phyloP scores from a whole-genome alignment of 208 protist species.

The Leishmania guyanensis region DNA sequence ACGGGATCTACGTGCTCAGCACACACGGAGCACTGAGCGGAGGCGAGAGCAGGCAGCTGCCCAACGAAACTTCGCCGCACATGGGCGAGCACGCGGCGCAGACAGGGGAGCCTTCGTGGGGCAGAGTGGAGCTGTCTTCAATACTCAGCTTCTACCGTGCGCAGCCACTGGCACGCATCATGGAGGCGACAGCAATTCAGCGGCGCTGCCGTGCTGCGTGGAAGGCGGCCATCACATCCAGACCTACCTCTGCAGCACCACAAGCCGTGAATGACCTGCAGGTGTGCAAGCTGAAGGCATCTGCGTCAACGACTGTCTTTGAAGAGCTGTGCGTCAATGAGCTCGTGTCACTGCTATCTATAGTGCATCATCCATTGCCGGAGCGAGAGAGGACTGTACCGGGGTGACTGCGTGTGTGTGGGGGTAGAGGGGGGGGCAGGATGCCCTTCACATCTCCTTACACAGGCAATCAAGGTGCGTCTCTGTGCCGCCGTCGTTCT shows the following conservation, averaged over 20 bases:
- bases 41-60: background rate
- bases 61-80: background rate
- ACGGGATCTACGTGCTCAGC: constrained; percentile 18
- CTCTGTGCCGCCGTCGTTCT: background rate
- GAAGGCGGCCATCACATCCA: background rate
- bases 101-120: background rate
- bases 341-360: constrained; percentile 25
- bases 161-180: constrained; percentile 28
- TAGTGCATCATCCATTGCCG: background rate
- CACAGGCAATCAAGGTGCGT: background rate
- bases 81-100: too few species aligned
- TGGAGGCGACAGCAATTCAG: constrained; percentile 23
- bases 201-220: constrained; percentile 28
- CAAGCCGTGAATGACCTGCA: background rate
- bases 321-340: constrained; percentile 42
- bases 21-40: background rate
- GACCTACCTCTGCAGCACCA: background rate
- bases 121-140: background rate
- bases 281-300: constrained; percentile 5
- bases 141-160: constrained; percentile 39
- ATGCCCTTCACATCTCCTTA: background rate
- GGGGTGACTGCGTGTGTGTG: background rate
- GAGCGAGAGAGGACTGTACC: background rate
- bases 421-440: background rate
- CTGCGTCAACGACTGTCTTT: constrained; percentile 28